phyloP scores from a whole-genome alignment of 306 rosid genomes.

The Abrus pulchellus region DNA sequence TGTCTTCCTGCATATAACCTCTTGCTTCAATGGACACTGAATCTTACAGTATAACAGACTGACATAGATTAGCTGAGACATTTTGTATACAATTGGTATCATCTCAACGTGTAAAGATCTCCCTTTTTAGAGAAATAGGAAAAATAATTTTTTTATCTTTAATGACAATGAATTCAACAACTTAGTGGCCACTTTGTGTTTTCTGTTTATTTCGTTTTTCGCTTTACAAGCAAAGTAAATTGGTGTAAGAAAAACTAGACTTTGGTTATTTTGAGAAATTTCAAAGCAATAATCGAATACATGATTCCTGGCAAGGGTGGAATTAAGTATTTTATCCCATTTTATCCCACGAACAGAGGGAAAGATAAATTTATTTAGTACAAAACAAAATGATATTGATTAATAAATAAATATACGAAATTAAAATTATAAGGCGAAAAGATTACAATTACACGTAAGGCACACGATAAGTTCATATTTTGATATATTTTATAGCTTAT shows the following conservation, averaged over 20 bases:
- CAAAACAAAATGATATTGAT: no score
- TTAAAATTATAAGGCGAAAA: no score
- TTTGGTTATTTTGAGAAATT: no score
- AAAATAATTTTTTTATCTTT: background rate
- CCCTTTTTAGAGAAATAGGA: background rate
- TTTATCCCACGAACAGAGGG: no score
- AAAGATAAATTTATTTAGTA: no score
- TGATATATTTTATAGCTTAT: no score
- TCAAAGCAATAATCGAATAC: no score
- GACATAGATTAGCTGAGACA: background rate
- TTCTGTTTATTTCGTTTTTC: background rate
- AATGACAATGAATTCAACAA: background rate
- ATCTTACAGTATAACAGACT: background rate
- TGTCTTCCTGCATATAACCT: conserved; percentile 43
- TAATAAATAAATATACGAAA: no score
- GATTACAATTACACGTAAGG: no score
- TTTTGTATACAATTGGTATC: background rate
- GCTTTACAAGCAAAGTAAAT: background rate
- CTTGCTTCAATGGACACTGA: conserved; percentile 10
- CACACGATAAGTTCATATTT: no score
- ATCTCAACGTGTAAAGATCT: background rate
- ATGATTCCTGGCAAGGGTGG: no score
- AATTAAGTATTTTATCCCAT: no score
- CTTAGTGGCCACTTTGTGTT: background rate
- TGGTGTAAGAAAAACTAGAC: background rate